Evolutionary conservation across 2,329 filamentous ascomycete species (phyloP).

Genomic region (Sarocladium brachiariae): DNA sequence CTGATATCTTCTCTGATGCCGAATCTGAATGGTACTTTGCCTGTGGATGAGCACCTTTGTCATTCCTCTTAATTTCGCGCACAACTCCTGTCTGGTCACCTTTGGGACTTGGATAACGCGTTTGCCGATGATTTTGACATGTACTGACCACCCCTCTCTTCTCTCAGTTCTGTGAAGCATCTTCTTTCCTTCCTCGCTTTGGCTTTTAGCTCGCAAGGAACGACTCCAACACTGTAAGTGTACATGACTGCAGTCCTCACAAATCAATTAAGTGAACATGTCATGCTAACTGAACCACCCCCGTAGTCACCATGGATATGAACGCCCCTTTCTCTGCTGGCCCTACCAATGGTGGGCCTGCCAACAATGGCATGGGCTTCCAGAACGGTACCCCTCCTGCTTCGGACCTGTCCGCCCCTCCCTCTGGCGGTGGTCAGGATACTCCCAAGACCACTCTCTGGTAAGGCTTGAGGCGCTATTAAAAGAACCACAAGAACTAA

Average conservation of each 20-base stretch:
- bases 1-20: too few relatives aligned
- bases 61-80: too few relatives aligned
- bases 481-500: too few relatives aligned
- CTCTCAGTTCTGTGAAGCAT: background rate
- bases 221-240: background rate
- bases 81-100: too few relatives aligned
- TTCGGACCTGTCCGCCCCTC: slow-evolving; percentile 28
- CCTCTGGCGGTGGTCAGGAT: slow-evolving; percentile 32
- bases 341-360: slow-evolving; percentile 25
- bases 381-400: slow-evolving; percentile 33
- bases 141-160: background rate
- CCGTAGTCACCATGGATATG: slow-evolving; percentile 24
- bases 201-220: slow-evolving; percentile 7
- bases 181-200: slow-evolving; percentile 6
- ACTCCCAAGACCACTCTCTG: slow-evolving; percentile 53
- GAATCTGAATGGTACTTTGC: too few relatives aligned
- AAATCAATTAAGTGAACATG: too few relatives aligned
- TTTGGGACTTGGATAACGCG: too few relatives aligned
- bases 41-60: too few relatives aligned
- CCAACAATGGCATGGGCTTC: slow-evolving; percentile 28
- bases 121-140: too few relatives aligned
- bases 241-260: background rate
- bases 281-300: background rate
- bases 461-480: too few relatives aligned
- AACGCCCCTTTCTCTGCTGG: slow-evolving; percentile 24